Evolutionary conservation across 345 rosid species (phyloP).

Genomic region (Salix purpurea): DNA sequence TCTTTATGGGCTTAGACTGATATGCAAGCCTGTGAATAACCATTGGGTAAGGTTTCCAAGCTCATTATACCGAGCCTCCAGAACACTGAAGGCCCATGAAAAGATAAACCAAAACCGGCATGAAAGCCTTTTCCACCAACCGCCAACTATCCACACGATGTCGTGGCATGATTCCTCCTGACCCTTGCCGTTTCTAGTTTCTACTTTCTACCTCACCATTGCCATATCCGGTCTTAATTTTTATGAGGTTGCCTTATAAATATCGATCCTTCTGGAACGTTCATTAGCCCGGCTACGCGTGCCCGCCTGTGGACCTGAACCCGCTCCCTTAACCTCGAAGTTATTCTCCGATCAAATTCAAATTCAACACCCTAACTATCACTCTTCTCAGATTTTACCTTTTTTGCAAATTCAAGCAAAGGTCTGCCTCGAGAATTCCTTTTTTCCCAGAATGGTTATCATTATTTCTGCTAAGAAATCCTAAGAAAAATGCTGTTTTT

Average conservation of each 20-base stretch:
- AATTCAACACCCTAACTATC: background rate
- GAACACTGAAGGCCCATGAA: background rate
- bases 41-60: background rate
- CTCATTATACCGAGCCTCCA: background rate
- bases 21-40: background rate
- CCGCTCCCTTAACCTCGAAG: background rate
- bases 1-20: background rate
- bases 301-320: background rate
- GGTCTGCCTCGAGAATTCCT: background rate
- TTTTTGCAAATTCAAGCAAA: background rate
- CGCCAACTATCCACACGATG: background rate
- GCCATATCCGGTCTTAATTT: background rate
- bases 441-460: background rate
- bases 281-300: background rate
- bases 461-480: background rate
- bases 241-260: background rate
- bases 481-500: background rate
- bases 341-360: background rate
- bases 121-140: background rate
- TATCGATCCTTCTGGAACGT: conserved; percentile 15
- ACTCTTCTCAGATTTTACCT: background rate
- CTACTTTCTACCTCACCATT: background rate
- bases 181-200: background rate
- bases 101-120: background rate
- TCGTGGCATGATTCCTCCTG: background rate